Conservation (phyloP, 768 basidiomycete genomes). For the Mycena capillaripes region DNA sequence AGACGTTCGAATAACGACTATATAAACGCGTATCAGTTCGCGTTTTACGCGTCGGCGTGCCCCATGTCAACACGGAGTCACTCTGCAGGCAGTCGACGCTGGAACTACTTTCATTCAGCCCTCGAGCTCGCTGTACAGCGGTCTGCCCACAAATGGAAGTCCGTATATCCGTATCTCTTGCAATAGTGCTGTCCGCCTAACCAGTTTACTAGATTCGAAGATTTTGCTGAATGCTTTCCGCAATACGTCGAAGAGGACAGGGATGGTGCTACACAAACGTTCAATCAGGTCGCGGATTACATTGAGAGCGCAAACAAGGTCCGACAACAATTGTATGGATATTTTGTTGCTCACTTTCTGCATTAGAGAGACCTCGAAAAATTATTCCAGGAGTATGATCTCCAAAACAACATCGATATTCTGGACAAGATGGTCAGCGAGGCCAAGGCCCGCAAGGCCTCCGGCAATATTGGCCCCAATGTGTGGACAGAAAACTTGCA, state of each 20-base stretch:
- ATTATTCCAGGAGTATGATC: slow-evolving; percentile 76
- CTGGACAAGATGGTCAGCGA: slow-evolving; percentile 80
- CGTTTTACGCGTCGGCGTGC: slow-evolving; percentile 14
- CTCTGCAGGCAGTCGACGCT: slow-evolving; percentile 60
- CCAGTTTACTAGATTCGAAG: slow-evolving; percentile 58
- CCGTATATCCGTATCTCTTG: slow-evolving; percentile 38
- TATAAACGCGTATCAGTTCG: no score
- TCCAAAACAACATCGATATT: slow-evolving; percentile 78
- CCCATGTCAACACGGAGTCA: slow-evolving; percentile 26
- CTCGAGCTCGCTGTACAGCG: slow-evolving; percentile 69
- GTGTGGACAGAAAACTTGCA: slow-evolving; percentile 76
- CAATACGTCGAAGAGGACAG: slow-evolving; percentile 76
- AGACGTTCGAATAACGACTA: no score
- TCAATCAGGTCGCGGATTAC: slow-evolving; percentile 77
- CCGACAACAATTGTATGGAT: slow-evolving; percentile 27
- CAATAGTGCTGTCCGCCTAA: slow-evolving; percentile 1
- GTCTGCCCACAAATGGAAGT: slow-evolving; percentile 74
- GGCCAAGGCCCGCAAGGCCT: slow-evolving; percentile 69
- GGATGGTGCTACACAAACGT: slow-evolving; percentile 71
- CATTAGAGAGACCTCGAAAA: slow-evolving; percentile 74
- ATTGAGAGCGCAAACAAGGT: slow-evolving; percentile 72
- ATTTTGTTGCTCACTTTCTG: slow-evolving; percentile 1
- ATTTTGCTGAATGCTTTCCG: slow-evolving; percentile 76
- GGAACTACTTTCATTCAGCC: slow-evolving; percentile 70
- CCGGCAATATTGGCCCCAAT: slow-evolving; percentile 64